Evolutionary conservation across 345 rosid genomes (phyloP).

Genomic region (Eucalyptus tenuipes): DNA sequence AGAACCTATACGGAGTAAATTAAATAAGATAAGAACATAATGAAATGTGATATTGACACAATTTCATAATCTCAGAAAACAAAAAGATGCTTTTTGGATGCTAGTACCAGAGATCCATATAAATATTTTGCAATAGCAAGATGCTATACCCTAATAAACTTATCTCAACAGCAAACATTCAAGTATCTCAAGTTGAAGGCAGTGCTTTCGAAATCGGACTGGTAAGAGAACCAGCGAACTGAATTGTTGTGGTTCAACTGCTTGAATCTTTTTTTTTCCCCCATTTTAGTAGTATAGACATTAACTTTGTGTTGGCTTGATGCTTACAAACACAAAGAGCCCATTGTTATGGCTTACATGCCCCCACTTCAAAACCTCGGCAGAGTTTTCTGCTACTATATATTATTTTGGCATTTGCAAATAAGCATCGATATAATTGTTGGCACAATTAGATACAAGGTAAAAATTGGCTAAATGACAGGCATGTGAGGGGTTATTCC

Average conservation of each 20-base stretch:
- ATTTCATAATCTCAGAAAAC: neutral
- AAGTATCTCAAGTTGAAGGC: neutral
- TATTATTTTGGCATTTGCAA: neutral
- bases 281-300: neutral
- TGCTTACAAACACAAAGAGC: neutral
- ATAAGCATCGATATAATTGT: neutral
- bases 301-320: neutral
- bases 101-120: neutral
- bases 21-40: neutral
- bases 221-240: neutral
- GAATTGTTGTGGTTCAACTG: neutral
- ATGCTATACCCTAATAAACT: neutral
- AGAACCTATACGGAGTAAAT: neutral
- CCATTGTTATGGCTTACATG: neutral
- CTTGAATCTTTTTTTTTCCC: neutral
- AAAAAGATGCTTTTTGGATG: neutral
- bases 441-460: neutral
- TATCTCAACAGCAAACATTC: neutral
- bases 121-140: neutral
- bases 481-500: neutral
- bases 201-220: neutral
- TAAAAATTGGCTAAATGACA: neutral
- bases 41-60: neutral
- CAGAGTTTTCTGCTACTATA: neutral
- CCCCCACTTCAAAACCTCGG: neutral